Base-by-base conservation (phyloP, 768 basidiomycete genomes). In the Amanita pseudoporphyria region DNA sequence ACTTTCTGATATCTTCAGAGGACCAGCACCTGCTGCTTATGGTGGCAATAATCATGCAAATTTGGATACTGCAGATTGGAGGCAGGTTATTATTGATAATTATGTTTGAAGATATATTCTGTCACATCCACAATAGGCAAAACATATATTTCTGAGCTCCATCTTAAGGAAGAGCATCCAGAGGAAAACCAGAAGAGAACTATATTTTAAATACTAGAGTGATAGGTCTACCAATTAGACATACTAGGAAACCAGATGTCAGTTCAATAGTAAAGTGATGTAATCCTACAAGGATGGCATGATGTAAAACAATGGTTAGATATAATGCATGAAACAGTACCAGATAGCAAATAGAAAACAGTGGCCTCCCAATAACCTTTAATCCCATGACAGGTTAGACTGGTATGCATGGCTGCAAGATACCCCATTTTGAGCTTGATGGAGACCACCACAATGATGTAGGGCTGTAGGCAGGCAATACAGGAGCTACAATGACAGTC, bases 371-470 rank as follows among this genome's bases (percentile, higher is more conserved):
- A 35, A 48, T 30, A 31, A 44, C 41, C 46, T 45, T 71, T 56
- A 76, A 52, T 77, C 74, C 75, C 75, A 77, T 24, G 76, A 78
- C 14, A 75, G 76, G 28, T 68, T 74, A 13, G 69, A 60, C 57
- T 71, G 70, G 60, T 78, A 78, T 14, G 71, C 60, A 56, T 73
- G 69, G 49, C 60, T 66, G 38, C 71, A 66, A 36, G 58, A 57
- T 6, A 65, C 61, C 37, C 73, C 72, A 46, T 76, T 75, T 51
- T 82, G 79, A 86, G 55, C 84, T 88, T 33, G 84, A 79, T 6
- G 86, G 85, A 6, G 86, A 87, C 84, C 84, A 87, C 40, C 74
- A 71, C n/a, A 86, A 87, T 14, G 87, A 90, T 2, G 86, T 85
- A 38, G 87, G 87, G 55, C 85, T 88, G 65, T 90, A 91, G 14